Conservation (phyloP, 192 early-diverging fungal genomes). For the Coemansia sp. region DNA sequence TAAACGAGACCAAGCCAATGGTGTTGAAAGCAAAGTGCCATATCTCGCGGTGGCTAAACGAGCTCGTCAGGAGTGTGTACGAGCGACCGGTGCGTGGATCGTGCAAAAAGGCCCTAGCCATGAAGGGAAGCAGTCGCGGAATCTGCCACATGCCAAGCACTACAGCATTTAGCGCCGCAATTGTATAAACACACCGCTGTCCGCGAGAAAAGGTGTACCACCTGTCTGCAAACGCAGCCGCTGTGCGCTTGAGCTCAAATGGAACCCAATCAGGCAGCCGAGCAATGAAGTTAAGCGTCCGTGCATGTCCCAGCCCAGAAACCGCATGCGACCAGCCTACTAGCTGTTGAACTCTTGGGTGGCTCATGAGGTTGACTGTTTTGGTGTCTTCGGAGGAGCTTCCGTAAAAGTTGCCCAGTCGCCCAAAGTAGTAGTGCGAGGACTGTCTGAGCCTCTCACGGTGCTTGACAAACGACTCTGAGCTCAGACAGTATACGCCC, state of each 20-base stretch:
- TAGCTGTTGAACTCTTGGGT: constrained; percentile 17
- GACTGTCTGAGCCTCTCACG: background rate
- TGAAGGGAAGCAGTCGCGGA: constrained; percentile 61
- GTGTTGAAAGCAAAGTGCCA: constrained; percentile 82
- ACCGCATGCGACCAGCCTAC: constrained; percentile 23
- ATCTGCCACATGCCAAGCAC: constrained; percentile 79
- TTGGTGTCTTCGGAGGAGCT: background rate
- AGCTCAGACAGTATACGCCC: constrained; percentile 27
- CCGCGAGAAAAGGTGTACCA: constrained; percentile 31
- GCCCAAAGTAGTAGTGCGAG: background rate
- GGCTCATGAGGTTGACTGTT: constrained; percentile 22
- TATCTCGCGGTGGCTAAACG: constrained; percentile 72
- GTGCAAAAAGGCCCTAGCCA: constrained; percentile 76
- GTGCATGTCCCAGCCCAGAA: constrained; percentile 15
- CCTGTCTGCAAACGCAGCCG: constrained; percentile 14
- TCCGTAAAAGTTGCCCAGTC: constrained; percentile 1
- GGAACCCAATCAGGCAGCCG: constrained; percentile 40
- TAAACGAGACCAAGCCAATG: constrained; percentile 72
- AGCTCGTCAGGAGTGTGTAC: constrained; percentile 74
- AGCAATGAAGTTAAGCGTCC: constrained; percentile 21
- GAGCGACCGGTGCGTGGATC: constrained; percentile 64
- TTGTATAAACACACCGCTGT: constrained; percentile 33
- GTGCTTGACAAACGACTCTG: constrained; percentile 9
- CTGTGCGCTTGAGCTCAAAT: constrained; percentile 30
- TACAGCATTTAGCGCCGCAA: constrained; percentile 70